Base-by-base conservation (phyloP, 495 filamentous ascomycete genomes). In the Astrothelium macrocarpum region DNA sequence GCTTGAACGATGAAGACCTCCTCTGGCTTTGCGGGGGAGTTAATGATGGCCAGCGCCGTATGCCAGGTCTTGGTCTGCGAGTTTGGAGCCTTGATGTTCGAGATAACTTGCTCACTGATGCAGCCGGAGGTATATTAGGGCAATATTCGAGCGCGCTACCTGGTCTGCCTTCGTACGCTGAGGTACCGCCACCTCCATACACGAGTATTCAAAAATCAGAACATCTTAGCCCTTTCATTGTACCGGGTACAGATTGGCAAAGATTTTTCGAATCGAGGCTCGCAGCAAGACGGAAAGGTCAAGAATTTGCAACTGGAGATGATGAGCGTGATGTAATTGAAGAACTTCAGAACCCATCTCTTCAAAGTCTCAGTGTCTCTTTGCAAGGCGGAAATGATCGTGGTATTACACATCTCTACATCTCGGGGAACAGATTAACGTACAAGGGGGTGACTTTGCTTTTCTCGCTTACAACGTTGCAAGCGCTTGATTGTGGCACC, bases 1-100 rank as follows among this genome's bases (percentile, higher is more conserved):
- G 49, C 29, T 25, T 56, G 2, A 56, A 12, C 25, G 49, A 56
- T 20, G 49, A 56, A 56, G 49, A 56, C 16, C 25, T 56, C 25
- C 49, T 56, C 10, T 56, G 49, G 49, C 49, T 56, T 9, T 56
- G 49, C 20, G 49, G 49, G 2, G 49, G 49, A 9, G 49, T 56
- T 29, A 56, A 9, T 28, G 49, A 29, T 29, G 49, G 49, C 5
- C 49, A 56, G 16, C 49, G 49, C 16, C 49, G 49, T 56, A 29
- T 56, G 49, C 49, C 49, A 4, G 49, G 49, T 10, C 25, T 56
- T 9, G 49, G 49, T 10, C 25, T 56, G 7, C 49, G 49, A 28
- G 49, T 56, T 10, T 56, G 49, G 49, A 56, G 49, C 25, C 49
- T 56, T 56, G 49, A 56, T 29, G 49, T 56, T 7, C 26, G 49